A percentile compares a stretch with the other conserved stretches of the same genome.
phyloP scores from a whole-genome alignment of 2,329 filamentous ascomycete species.

The Fusarium sp. region DNA sequence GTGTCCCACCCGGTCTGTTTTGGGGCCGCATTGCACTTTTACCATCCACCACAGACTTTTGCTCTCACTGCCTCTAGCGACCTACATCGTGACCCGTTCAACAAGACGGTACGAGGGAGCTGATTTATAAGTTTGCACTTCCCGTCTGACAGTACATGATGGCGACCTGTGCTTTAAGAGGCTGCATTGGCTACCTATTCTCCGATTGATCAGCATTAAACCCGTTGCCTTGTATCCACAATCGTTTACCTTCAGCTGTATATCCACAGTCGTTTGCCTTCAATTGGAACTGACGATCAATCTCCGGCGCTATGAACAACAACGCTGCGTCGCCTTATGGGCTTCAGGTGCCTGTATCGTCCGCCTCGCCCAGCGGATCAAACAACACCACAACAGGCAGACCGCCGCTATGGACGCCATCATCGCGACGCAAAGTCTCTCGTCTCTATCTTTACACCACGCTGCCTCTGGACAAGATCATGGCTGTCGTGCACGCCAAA shows the following conservation, averaged over 20 bases:
- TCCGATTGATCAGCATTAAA: conserved; percentile 15
- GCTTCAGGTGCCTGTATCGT: conserved; percentile 37
- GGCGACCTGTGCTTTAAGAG: conserved; percentile 20
- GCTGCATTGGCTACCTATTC: conserved; percentile 15
- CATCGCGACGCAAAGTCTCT: conserved; percentile 65
- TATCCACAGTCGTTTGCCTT: conserved; percentile 1
- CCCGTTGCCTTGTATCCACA: conserved; percentile 11
- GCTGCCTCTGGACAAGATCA: conserved; percentile 64
- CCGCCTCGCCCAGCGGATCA: conserved; percentile 49
- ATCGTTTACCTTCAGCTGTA: conserved; percentile 3
- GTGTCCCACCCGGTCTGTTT: conserved; percentile 23
- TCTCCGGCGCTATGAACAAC: conserved; percentile 26
- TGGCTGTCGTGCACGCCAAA: conserved; percentile 60
- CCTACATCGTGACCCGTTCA: conserved; percentile 20
- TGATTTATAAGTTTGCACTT: conserved; percentile 38
- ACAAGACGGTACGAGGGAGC: conserved; percentile 29
- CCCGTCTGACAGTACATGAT: conserved; percentile 30
- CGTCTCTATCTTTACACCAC: conserved; percentile 70
- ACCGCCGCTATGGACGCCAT: conserved; percentile 68
- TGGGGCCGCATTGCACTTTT: conserved; percentile 30
- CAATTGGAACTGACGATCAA: neutral
- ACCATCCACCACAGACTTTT: conserved; percentile 5
- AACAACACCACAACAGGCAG: conserved; percentile 59
- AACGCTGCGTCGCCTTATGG: conserved; percentile 34
- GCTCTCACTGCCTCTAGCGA: conserved; percentile 33